Conservation (phyloP, 805 yeast genomes). For the Myxozyma nipponensis region DNA sequence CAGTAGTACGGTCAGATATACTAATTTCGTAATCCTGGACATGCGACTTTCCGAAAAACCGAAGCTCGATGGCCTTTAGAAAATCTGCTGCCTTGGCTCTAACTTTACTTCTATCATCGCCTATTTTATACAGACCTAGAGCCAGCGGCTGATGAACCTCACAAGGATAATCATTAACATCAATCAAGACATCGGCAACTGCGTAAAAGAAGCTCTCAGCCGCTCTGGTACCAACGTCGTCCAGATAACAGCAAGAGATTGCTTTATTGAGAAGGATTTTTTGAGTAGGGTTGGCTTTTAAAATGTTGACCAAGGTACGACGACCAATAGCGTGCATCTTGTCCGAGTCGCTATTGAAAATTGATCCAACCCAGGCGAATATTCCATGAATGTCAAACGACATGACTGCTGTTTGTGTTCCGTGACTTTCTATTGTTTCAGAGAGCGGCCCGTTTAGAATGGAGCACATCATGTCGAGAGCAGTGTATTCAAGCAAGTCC, state of each 20-base stretch:
- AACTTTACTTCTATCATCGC: constrained; percentile 64
- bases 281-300: constrained; percentile 56
- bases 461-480: constrained; percentile 80
- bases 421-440: constrained; percentile 34
- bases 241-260: constrained; percentile 65
- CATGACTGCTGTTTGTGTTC: constrained; percentile 49
- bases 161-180: constrained; percentile 47
- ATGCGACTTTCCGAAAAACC: constrained; percentile 51
- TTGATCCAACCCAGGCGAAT: constrained; percentile 74
- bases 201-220: constrained; percentile 68
- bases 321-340: constrained; percentile 64
- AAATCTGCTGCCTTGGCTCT: constrained; percentile 70
- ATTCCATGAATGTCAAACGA: constrained; percentile 69
- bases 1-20: constrained; percentile 68
- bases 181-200: constrained; percentile 60
- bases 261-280: constrained; percentile 54
- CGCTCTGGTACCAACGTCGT: constrained; percentile 48
- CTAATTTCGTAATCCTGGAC: constrained; percentile 62
- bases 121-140: constrained; percentile 71
- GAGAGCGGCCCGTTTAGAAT: constrained; percentile 67
- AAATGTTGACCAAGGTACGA: constrained; percentile 63
- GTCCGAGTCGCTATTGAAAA: constrained; percentile 53
- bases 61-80: constrained; percentile 61
- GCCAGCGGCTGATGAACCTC: constrained; percentile 67
- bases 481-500: constrained; percentile 61